Base-by-base conservation (phyloP, 306 rosid genomes). In the Malus orientalis region DNA sequence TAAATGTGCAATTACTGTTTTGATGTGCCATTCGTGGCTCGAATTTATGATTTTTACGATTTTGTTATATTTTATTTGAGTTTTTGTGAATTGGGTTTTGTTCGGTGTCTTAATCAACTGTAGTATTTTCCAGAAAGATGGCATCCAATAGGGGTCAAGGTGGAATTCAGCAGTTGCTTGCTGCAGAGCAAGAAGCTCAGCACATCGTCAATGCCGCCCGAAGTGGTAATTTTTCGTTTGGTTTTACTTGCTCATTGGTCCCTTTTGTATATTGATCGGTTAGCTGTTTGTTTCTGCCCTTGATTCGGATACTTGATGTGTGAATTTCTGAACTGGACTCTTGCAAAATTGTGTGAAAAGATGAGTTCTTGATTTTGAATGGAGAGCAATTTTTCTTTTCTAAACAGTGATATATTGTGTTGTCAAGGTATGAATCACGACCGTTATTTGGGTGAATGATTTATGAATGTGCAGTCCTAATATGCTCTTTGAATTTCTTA, bases 141-240 rank as follows among this genome's bases (percentile, higher is more conserved):
- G 93, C 98, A 71, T 81, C 96, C 66, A 88, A 55, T 30, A 89
- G 97, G 81, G 84, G 90, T 82, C 98, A 89, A 85, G 98, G 98
- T 79, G 93, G 99, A 78, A 96, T 96, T 83, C 99, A 96, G 44
- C 99, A 96, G 77, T 81, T 96, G 92, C 89, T 96, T 76, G 92
- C 96, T 79, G 97, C 97, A 20, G 99, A 96, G 66, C 98, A 92
- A 87, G 99, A 92, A 76, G 99, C 98, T 51, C 99, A 96, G 74
- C 91, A 91, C 82, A 96, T 96, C 53, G 96, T 92, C 65, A 92
- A 89, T 87, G 96, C 97, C 77, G 93, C 99, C 9, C 88, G 91
- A 81, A 91, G 69, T 82, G 98, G 98, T 96, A 84, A 29, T n/a
- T 8, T 33, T 78, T 38, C 60, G 16, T 71, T 76, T 54, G 20